These are phyloP conservation scores for Daldinia sp. DNA, from an alignment of 2,329 filamentous ascomycete species.

Conservation along the genomic window DNA sequence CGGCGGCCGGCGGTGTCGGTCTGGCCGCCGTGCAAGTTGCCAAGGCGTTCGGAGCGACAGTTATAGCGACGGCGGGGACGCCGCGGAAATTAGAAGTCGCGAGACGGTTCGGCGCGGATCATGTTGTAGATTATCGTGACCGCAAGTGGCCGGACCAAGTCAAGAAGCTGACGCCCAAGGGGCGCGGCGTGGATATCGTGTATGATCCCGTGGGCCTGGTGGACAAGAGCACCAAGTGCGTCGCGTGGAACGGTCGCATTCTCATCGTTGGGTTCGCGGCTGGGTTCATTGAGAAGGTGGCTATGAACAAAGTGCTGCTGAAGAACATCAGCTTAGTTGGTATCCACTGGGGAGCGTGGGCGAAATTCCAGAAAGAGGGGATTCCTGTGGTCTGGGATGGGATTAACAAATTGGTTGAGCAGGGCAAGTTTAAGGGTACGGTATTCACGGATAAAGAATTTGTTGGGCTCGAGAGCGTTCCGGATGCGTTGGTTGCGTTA, in stretches of 20 bases:
- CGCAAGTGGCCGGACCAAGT: slow-evolving; percentile 74
- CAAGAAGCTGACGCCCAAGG: slow-evolving; percentile 80
- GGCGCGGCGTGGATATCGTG: slow-evolving; percentile 86
- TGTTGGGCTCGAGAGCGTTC: slow-evolving; percentile 83
- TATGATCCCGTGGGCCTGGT: slow-evolving; percentile 95
- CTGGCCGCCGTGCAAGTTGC: slow-evolving; percentile 93
- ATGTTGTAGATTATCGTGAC: slow-evolving; percentile 81
- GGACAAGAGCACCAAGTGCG: slow-evolving; percentile 88
- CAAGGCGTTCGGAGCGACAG: slow-evolving; percentile 89
- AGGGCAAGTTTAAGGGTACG: slow-evolving; percentile 84
- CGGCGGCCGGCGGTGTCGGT: slow-evolving; percentile 91
- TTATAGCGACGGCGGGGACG: slow-evolving; percentile 92
- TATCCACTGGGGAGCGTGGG: slow-evolving; percentile 91
- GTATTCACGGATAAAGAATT: slow-evolving; percentile 86
- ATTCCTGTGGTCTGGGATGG: slow-evolving; percentile 83
- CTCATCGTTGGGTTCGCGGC: slow-evolving; percentile 91
- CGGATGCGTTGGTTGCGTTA: slow-evolving; percentile 79
- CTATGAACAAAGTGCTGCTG: slow-evolving; percentile 89
- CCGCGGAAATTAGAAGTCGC: slow-evolving; percentile 84
- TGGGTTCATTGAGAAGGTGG: slow-evolving; percentile 88
- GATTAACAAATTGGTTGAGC: slow-evolving; percentile 79
- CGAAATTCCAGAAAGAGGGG: slow-evolving; percentile 76
- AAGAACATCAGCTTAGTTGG: slow-evolving; percentile 95
- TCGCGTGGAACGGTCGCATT: slow-evolving; percentile 90
- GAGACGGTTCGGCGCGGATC: slow-evolving; percentile 83